Evolutionary conservation across 345 rosid genomes (phyloP), one percentile per base, ranked within the genome.

Genomic region (Acer yangbiense): DNA sequence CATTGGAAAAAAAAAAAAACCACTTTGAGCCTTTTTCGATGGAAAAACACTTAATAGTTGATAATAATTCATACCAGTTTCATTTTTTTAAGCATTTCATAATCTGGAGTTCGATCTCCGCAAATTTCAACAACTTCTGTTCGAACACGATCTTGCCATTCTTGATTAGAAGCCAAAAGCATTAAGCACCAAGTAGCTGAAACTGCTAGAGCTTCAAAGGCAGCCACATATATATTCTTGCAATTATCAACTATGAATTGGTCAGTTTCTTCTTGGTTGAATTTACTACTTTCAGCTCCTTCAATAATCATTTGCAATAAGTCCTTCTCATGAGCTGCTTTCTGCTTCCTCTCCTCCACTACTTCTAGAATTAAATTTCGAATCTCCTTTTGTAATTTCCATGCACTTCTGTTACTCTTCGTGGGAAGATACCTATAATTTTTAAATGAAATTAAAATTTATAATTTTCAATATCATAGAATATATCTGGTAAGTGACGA

Each of bases 221-320:
- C 89, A 1, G 92, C 89, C 32, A 82, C 64, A 78, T 82, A 87
- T 39, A 87, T 84, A 78, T 86, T 85, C 86, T 84, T 89, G 84
- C 87, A 85, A 68, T 87, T 89, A 64, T 87, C 90, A 16, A 87
- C 88, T 2, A 84, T 76, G 81, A 85, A 87, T n/a, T 66, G 64
- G 10, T 82, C 75, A 3, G 18, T 72, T 11, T 80, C 82, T 32
- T 82, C 80, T 32, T 74, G 69, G 21, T 20, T 76, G 18, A 73
- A 50, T 16, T 83, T 54, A 18, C 76, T 57, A 3, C 5, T 72
- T 81, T 78, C 70, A 32, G 90, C 88, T 18, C 83, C 84, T 21
- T 87, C 80, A 7, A 84, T 73, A 54, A 89, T 9, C 75, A 72
- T 81, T 68, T 86, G 87, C 43, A 84, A 65, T 6, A 84, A 74